Percentiles rank a stretch among this genome's conserved stretches.
Conservation (phyloP, 1,284 basidiomycete species). For the Mrakiaceae sp. region DNA sequence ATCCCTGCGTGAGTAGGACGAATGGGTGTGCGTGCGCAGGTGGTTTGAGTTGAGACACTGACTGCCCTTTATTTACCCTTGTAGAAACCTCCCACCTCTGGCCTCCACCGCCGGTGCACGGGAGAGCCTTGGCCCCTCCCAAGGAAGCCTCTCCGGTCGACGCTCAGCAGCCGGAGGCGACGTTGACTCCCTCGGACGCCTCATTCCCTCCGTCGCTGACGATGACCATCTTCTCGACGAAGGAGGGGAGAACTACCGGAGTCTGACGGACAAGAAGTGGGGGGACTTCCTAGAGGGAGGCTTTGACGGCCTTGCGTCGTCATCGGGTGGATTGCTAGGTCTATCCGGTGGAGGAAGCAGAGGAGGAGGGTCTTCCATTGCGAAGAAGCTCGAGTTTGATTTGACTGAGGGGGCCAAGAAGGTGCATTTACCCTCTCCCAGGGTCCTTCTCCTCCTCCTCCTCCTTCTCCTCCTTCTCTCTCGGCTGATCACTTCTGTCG, state of each 20-base stretch:
- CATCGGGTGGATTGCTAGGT: constrained; percentile 34
- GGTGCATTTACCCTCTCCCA: constrained; percentile 39
- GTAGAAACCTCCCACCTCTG: not conserved
- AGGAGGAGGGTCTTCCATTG: constrained; percentile 21
- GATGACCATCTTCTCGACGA: too few relatives aligned
- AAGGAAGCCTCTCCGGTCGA: not conserved
- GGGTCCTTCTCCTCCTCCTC: not conserved
- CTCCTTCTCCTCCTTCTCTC: not conserved
- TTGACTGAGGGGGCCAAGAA: constrained; percentile 69
- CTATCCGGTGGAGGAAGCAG: too few relatives aligned
- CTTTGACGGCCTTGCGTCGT: constrained; percentile 44
- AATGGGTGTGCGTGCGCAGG: too few relatives aligned
- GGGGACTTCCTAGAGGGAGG: constrained; percentile 72
- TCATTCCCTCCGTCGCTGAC: too few relatives aligned
- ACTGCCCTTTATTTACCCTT: too few relatives aligned
- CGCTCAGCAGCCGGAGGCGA: too few relatives aligned
- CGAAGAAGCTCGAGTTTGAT: constrained; percentile 68
- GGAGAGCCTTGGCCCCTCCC: not conserved
- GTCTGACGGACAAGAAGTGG: constrained; percentile 73
- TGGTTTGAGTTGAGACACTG: too few relatives aligned
- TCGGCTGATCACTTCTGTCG: not conserved
- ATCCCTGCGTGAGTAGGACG: not conserved
- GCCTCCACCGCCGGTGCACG: not conserved
- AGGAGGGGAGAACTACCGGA: constrained; percentile 52
- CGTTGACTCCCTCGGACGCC: too few relatives aligned